A percentile compares a stretch with the other conserved stretches of the same genome.
phyloP scores from a whole-genome alignment of 1,284 basidiomycete species.

The Cryptococcus sp. region DNA sequence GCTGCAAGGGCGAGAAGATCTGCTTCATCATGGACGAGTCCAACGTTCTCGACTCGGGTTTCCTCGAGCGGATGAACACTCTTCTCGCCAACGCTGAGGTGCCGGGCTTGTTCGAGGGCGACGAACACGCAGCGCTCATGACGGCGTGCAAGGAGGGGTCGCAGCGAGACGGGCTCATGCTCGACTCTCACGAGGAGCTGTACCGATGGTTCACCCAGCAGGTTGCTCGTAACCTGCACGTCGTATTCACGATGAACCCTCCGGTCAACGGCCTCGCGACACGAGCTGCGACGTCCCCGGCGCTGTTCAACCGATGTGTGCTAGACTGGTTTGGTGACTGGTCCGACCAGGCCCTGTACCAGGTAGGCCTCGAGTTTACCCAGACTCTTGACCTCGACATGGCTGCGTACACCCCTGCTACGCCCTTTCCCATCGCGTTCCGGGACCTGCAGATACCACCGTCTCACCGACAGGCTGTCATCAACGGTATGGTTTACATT shows the following conservation, averaged over 20 bases:
- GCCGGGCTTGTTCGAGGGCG: slow-evolving; percentile 96
- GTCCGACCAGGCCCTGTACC: slow-evolving; percentile 95
- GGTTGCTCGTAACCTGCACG: slow-evolving; percentile 92
- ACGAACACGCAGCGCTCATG: slow-evolving; percentile 95
- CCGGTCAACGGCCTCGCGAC: slow-evolving; percentile 92
- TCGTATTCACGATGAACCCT: slow-evolving; percentile 99
- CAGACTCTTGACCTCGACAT: slow-evolving; percentile 84
- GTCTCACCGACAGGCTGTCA: slow-evolving; percentile 67
- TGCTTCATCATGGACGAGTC: slow-evolving; percentile 99
- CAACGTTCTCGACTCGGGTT: slow-evolving; percentile 96
- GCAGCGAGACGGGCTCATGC: slow-evolving; percentile 93
- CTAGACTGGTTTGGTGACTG: slow-evolving; percentile 98
- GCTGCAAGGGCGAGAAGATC: slow-evolving; percentile 98
- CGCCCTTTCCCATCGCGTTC: slow-evolving; percentile 82
- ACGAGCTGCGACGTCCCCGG: slow-evolving; percentile 93
- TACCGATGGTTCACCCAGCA: slow-evolving; percentile 97
- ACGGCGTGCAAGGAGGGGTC: slow-evolving; percentile 98
- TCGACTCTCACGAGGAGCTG: slow-evolving; percentile 95
- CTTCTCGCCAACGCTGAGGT: slow-evolving; percentile 99
- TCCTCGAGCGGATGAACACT: slow-evolving; percentile 98
- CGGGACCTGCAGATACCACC: slow-evolving; percentile 77
- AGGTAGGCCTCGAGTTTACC: slow-evolving; percentile 94
- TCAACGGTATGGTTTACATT: slow-evolving; percentile 90
- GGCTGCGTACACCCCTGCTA: slow-evolving; percentile 69
- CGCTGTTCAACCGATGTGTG: slow-evolving; percentile 96